Conservation (phyloP, 768 basidiomycete species). For the Artomyces pyxidatus region DNA sequence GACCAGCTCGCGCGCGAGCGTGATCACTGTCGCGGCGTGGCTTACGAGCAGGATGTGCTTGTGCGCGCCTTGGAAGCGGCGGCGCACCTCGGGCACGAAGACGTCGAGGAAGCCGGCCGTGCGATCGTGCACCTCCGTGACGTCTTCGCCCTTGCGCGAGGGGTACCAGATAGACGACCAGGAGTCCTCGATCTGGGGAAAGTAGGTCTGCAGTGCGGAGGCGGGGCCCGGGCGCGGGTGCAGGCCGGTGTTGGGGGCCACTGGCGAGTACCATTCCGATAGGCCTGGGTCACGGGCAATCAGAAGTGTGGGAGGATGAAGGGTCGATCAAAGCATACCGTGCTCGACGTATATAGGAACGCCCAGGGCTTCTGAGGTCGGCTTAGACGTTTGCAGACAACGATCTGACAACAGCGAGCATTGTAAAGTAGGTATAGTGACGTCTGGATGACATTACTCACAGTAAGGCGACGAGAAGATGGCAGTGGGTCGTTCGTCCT, state of each 20-base stretch:
- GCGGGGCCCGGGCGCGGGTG: constrained; percentile 68
- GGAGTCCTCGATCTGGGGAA: constrained; percentile 49
- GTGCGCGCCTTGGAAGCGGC: constrained; percentile 35
- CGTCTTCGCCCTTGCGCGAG: constrained; percentile 64
- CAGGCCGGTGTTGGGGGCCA: constrained; percentile 54
- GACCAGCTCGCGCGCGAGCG: constrained; percentile 50
- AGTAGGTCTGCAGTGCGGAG: constrained; percentile 40
- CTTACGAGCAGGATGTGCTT: constrained; percentile 53
- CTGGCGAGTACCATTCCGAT: constrained; percentile 77
- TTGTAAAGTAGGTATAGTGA: constrained; percentile 8
- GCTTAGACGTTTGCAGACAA: constrained; percentile 75
- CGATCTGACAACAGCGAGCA: constrained; percentile 46
- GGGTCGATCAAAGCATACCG: constrained; percentile 33
- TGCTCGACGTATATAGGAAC: constrained; percentile 76
- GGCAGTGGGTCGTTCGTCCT: constrained; percentile 60
- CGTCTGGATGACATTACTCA: too few species aligned
- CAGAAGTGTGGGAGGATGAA: background rate
- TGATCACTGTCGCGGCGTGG: constrained; percentile 71
- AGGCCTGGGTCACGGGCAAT: constrained; percentile 35
- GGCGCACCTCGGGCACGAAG: constrained; percentile 46
- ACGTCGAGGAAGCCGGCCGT: constrained; percentile 39
- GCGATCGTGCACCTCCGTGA: constrained; percentile 55
- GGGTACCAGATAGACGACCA: constrained; percentile 65
- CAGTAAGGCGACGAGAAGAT: constrained; percentile 86
- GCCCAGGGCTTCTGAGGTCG: constrained; percentile 49